phyloP scores from a whole-genome alignment of 306 rosid species.

The Mimosa pudica region DNA sequence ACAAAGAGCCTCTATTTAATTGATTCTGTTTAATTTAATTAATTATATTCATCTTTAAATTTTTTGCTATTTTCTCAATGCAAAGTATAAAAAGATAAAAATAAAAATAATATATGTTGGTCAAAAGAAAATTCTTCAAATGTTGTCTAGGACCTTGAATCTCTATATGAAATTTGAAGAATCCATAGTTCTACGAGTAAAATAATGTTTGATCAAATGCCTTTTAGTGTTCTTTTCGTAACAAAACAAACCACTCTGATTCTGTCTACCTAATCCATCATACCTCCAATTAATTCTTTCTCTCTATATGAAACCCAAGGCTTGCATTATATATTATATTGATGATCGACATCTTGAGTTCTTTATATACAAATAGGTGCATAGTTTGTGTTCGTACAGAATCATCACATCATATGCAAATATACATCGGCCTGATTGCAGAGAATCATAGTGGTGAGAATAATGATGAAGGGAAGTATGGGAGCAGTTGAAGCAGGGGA shows the following conservation, averaged over 20 bases:
- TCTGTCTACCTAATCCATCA: slow-evolving; percentile 1
- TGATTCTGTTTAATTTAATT: no score
- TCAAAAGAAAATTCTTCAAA: not conserved
- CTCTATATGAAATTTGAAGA: not conserved
- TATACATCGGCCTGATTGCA: not conserved
- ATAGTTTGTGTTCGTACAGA: not conserved
- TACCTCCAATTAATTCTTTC: not conserved
- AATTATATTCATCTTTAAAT: no score
- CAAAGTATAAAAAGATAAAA: not conserved
- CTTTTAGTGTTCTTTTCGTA: not conserved
- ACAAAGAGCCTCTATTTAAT: not conserved
- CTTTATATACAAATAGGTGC: not conserved
- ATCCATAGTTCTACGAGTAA: not conserved
- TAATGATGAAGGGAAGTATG: slow-evolving; percentile 11
- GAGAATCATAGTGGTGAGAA: not conserved
- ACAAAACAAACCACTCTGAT: not conserved
- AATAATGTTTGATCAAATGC: not conserved
- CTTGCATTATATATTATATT: not conserved
- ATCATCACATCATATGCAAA: not conserved
- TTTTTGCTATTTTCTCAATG: not conserved
- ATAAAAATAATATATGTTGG: not conserved
- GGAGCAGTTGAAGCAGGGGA: slow-evolving; percentile 32
- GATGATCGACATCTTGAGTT: not conserved
- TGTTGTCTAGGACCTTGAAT: not conserved
- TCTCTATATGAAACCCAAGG: no score